A percentile compares a stretch with the other conserved stretches of the same genome.
phyloP scores from a whole-genome alignment of 202 grass and related monocot genomes.

The Hordeum pubiflorum region DNA sequence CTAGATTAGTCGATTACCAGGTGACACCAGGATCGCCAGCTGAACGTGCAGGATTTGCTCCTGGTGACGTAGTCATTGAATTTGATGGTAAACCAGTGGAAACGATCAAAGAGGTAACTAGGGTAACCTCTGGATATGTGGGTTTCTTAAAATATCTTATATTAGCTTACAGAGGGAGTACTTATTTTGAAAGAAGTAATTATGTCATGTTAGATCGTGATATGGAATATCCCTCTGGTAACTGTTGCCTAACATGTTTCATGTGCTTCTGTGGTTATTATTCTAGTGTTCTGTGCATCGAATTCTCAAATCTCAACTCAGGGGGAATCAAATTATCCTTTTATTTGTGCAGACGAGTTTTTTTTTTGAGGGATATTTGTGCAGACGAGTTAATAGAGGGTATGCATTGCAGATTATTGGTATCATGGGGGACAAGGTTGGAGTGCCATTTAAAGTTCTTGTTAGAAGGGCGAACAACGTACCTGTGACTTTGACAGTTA shows the following conservation, averaged over 20 bases:
- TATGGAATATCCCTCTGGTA: background rate
- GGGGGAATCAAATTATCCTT: constrained; percentile 9
- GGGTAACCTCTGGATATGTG: background rate
- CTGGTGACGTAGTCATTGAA: constrained; percentile 63
- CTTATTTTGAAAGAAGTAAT: background rate
- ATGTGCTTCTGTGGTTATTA: background rate
- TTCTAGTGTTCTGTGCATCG: background rate
- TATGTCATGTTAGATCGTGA: background rate
- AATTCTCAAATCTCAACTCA: background rate
- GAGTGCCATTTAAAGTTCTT: constrained; percentile 52
- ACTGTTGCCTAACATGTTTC: background rate
- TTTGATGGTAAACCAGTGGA: constrained; percentile 67
- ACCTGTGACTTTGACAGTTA: constrained; percentile 44
- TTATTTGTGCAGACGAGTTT: constrained; percentile 1
- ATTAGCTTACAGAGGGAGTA: too few species aligned
- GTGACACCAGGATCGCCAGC: constrained; percentile 73
- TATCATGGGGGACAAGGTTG: constrained; percentile 67
- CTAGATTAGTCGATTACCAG: constrained; percentile 41
- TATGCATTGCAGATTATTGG: constrained; percentile 56
- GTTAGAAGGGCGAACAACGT: constrained; percentile 44
- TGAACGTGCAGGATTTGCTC: constrained; percentile 65
- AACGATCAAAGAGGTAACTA: constrained; percentile 65
- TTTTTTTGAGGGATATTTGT: background rate
- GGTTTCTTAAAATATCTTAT: background rate
- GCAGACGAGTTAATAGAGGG: constrained; percentile 16